Percentiles rank a stretch among this genome's conserved stretches.
phyloP scores from a whole-genome alignment of 106 monocot species.

The Acorus calamus region DNA sequence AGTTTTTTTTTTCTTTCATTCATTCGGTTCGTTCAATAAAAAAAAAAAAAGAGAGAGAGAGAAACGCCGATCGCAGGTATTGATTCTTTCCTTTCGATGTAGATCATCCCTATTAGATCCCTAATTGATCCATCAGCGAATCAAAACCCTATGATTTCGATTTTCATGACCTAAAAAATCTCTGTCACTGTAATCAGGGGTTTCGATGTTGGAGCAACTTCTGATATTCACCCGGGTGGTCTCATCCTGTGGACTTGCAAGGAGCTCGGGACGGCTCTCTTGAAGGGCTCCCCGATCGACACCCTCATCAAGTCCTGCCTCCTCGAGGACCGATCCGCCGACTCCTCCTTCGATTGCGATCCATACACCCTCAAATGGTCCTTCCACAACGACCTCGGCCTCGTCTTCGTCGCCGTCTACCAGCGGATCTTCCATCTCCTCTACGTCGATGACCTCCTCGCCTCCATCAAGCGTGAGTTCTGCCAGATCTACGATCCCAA shows the following conservation, averaged over 20 bases:
- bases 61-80: too few relatives aligned
- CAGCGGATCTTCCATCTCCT: conserved; percentile 84
- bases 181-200: too few relatives aligned
- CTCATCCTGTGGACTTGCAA: conserved; percentile 87
- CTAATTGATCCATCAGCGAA: too few relatives aligned
- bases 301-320: conserved; percentile 88
- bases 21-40: too few relatives aligned
- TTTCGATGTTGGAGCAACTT: conserved; percentile 86
- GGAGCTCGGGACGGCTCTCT: conserved; percentile 59
- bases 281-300: conserved; percentile 80
- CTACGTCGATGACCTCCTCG: conserved; percentile 84
- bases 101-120: too few relatives aligned
- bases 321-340: conserved; percentile 93
- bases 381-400: conserved; percentile 91
- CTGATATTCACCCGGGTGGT: conserved; percentile 96
- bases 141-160: too few relatives aligned
- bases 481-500: conserved; percentile 65
- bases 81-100: too few relatives aligned
- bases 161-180: too few relatives aligned
- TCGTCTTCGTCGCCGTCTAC: conserved; percentile 95
- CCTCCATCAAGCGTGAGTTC: conserved; percentile 56
- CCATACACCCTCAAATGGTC: conserved; percentile 91
- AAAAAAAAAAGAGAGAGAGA: too few relatives aligned
- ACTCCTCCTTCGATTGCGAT: conserved; percentile 64
- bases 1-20: too few relatives aligned